Conservation (phyloP, 257 asterid genomes). For the Orobanche coerulescens region DNA sequence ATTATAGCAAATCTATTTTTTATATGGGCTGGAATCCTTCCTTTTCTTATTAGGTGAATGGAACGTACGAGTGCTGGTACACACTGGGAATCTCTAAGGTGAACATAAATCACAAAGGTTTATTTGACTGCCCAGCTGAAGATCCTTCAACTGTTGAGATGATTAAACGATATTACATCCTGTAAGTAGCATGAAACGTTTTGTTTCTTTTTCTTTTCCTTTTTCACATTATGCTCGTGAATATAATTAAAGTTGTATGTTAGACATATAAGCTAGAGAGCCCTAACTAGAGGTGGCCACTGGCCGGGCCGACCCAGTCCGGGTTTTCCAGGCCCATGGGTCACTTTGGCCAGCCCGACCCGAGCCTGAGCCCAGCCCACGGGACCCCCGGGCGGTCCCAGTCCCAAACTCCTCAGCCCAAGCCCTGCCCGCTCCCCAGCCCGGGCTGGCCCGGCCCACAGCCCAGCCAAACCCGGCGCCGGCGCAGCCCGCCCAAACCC, state of each 20-base stretch:
- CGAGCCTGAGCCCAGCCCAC: no score
- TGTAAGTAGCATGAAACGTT: conserved; percentile 51
- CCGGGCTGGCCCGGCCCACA: no score
- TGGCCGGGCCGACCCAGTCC: no score
- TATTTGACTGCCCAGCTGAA: conserved; percentile 74
- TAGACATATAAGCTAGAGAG: no score
- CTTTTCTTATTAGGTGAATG: conserved; percentile 64
- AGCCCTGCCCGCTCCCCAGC: no score
- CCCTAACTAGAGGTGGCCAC: no score
- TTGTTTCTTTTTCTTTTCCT: conserved; percentile 5
- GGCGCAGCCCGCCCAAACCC: no score
- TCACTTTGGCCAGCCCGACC: no score
- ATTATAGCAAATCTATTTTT: conserved; percentile 15
- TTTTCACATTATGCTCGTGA: conserved; percentile 14
- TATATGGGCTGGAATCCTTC: conserved; percentile 6
- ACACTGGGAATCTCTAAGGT: conserved; percentile 70
- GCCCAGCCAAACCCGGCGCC: no score
- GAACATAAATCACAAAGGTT: conserved; percentile 56
- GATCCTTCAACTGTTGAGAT: conserved; percentile 80
- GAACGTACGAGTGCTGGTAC: conserved; percentile 88
- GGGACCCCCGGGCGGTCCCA: no score
- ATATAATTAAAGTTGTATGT: background rate
- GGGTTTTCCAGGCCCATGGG: no score
- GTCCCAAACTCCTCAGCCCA: no score
- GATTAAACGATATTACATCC: conserved; percentile 62